Evolutionary conservation across 2,329 filamentous ascomycete species (phyloP), one percentile per base, ranked within the genome.

Genomic region (Blastomyces emzantsi): DNA sequence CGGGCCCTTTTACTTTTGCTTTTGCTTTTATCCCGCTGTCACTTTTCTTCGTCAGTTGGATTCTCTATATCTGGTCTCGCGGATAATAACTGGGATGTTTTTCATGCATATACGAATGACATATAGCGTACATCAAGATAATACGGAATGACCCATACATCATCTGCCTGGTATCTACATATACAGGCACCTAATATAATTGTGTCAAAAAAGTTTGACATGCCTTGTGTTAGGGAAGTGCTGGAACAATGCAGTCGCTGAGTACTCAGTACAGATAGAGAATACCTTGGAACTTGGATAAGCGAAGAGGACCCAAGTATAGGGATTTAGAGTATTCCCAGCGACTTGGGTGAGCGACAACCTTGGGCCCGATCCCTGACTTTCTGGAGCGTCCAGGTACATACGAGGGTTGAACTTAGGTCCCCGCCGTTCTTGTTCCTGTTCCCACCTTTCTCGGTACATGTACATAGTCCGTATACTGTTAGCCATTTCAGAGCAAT

Each of bases 271-370:
- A 39, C 36, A 39, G 36, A 13, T 39, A 39, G 36, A 11, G 36
- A 33, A 17, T 54, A 54, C 28, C 19, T 33, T 25, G 17, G 19
- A 33, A n/a, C 33, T 36, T 41, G 8, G 36, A 15, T 13, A 19
- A 2, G 6, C 36, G 13, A 41, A 57, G 25, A 41, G 55, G 33
- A 13, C 33, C 30, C 13, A 19, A 25, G 30, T 36, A n/a, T 39
- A 4, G 15, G 9, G 54, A 22, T 56, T 56, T 56, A 56, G 19
- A 15, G 55, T 41, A 57, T 57, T 39, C 55, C 55, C 55, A 57
- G 19, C 19, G 36, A 39, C n/a, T 41, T 57, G 55, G 55, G 19
- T 25, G n/a, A 57, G 55, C 33, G 55, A 57, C 54, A 56, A 56
- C 9, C 52, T 30, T 36, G 6, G 30, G 17, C 25, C 52, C 9